Base-by-base conservation (phyloP, 2,329 filamentous ascomycete genomes). In the Triangularia verruculosa region DNA sequence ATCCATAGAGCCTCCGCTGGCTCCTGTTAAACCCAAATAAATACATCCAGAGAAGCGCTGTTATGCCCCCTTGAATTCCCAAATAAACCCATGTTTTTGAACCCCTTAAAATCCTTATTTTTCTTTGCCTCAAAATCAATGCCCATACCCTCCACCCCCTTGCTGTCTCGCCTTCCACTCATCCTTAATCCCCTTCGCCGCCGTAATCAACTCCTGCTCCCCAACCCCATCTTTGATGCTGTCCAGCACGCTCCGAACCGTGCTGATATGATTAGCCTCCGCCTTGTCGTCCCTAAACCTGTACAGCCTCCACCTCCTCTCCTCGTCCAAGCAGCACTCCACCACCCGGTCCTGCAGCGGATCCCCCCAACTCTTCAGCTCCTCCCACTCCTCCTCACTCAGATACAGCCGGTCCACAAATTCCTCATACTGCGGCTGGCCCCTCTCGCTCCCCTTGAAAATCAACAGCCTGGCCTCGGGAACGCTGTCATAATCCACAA, bases 221-320 rank as follows among this genome's bases (percentile, higher is more conserved):
- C 87, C 90, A 11, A 99, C 92, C 1, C 87, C 88, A 72, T 97
- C 92, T 65, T 87, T 84, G 70, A 99, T 98, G 76, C 92, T 96
- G 68, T 94, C 89, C 64, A 97, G 83, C 3, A 99, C 95, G 74
- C 90, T 96, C 25, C 88, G 82, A 1, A 97, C 92, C 0, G 91
- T 94, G 17, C 81, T 88, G 64, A 91, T 89, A 76, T 98, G 93
- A 72, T 99, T 99, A 0, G 91, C 93, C 69, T 97, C 90, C 27
- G 82, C 81, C 78, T 99, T 99, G 77, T 99, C 95, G 72, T 98
- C 93, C 59, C 95, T 85, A 76, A 97, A 94, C 28, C 93, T 88
- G 70, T 95, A 89, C 75, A 92, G 91, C 63, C 93, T 87, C 95
- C 95, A 99, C 22, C 88, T 81, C 17, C 85, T 85, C 63, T 88